These are phyloP conservation scores for Chlamydomonas reinhardtii DNA, from an alignment of 163 green algal genomes.

Conservation along the genomic window DNA sequence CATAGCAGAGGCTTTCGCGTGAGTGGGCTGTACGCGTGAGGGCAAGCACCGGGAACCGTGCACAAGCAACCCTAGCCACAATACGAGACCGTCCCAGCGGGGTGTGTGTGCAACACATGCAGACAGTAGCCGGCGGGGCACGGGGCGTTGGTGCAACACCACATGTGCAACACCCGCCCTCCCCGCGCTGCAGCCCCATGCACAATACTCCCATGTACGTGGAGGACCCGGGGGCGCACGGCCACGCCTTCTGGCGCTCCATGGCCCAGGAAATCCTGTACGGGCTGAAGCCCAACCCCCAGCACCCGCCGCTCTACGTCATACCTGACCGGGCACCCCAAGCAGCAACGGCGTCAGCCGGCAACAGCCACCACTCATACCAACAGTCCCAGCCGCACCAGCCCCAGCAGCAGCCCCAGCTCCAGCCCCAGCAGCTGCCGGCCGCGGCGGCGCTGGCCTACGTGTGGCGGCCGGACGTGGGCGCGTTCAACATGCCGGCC, in stretches of 20 bases:
- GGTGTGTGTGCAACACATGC: too few relatives aligned
- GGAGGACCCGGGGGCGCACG: not conserved
- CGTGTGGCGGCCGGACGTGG: not conserved
- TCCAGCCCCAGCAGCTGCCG: not conserved
- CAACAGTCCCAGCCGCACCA: too few relatives aligned
- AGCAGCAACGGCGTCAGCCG: not conserved
- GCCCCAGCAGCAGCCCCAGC: not conserved
- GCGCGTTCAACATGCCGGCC: not conserved
- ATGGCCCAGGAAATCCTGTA: constrained; percentile 23
- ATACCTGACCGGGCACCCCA: not conserved
- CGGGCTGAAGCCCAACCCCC: not conserved
- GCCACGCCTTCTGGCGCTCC: constrained; percentile 1
- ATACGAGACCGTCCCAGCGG: too few relatives aligned
- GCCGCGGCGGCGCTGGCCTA: constrained; percentile 12
- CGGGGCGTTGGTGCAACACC: too few relatives aligned
- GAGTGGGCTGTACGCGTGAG: too few relatives aligned
- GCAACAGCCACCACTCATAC: too few relatives aligned
- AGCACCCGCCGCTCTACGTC: too few relatives aligned
- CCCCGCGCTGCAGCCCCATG: too few relatives aligned
- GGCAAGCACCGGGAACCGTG: too few relatives aligned
- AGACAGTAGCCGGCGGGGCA: too few relatives aligned
- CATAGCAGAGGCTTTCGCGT: not conserved
- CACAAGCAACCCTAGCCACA: too few relatives aligned
- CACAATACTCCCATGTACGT: constrained; percentile 1
- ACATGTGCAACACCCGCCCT: too few relatives aligned